Evolutionary conservation across 768 basidiomycete species (phyloP).

Genomic region (Dentipellis sp.): DNA sequence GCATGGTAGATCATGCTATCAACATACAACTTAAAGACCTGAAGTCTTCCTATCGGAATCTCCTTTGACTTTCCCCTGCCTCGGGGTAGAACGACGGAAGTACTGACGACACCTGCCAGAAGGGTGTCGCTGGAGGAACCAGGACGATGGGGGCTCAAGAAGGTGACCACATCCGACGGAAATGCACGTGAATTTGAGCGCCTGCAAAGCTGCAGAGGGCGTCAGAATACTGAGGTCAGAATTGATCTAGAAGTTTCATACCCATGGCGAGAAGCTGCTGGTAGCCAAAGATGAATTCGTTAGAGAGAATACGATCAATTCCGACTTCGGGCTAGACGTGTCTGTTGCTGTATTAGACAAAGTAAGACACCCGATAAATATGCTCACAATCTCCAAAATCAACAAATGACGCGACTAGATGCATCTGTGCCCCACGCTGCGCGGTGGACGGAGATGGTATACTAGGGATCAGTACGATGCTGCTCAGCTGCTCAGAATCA

Average conservation of each 20-base stretch:
- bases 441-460: conserved; percentile 2
- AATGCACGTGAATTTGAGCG: neutral
- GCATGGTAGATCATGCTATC: neutral
- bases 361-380: neutral
- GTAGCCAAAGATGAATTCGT: conserved; percentile 9
- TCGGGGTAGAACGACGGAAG: neutral
- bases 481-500: conserved; percentile 6
- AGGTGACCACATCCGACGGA: conserved; percentile 5
- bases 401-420: conserved; percentile 11
- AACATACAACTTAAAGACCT: neutral
- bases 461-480: conserved; percentile 7
- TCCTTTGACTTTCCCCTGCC: neutral
- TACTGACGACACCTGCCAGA: conserved; percentile 5
- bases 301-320: conserved; percentile 23
- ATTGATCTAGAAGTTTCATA: conserved; percentile 13
- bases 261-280: conserved; percentile 29
- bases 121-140: conserved; percentile 5
- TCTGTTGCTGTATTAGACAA: conserved; percentile 17
- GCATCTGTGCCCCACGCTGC: conserved; percentile 5
- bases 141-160: conserved; percentile 8
- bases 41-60: neutral
- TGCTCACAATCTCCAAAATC: conserved; percentile 8
- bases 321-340: conserved; percentile 27
- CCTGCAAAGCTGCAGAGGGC: neutral
- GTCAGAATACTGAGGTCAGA: neutral